phyloP scores from a whole-genome alignment of 2,329 filamentous ascomycete genomes.

The Sphaerulina musiva region DNA sequence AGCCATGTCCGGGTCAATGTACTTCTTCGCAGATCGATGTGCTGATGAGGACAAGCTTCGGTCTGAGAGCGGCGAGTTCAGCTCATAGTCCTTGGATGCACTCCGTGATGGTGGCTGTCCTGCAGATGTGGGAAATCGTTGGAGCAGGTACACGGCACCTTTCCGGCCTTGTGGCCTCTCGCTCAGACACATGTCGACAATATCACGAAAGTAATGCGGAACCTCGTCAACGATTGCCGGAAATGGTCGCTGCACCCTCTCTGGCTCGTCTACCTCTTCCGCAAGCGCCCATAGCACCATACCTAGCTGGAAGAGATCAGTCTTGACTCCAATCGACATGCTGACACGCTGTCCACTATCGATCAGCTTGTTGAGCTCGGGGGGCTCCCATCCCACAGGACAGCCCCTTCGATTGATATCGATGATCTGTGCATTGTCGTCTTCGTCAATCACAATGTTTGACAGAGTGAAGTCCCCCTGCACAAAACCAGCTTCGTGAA shows the following conservation, averaged over 20 bases:
- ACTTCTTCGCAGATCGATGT: constrained; percentile 42
- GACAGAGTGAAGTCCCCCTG: constrained; percentile 96
- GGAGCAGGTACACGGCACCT: constrained; percentile 65
- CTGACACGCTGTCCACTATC: constrained; percentile 83
- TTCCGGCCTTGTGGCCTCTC: constrained; percentile 64
- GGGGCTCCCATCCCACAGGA: constrained; percentile 94
- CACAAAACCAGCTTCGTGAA: constrained; percentile 93
- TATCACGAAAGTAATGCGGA: constrained; percentile 69
- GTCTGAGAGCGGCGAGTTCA: constrained; percentile 30
- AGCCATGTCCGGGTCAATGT: constrained; percentile 42
- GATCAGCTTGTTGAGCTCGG: constrained; percentile 78
- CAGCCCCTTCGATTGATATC: constrained; percentile 98
- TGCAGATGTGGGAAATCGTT: constrained; percentile 53
- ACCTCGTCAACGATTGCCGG: constrained; percentile 51
- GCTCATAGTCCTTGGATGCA: constrained; percentile 12
- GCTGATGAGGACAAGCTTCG: constrained; percentile 34
- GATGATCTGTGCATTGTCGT: constrained; percentile 88
- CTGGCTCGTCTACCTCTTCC: constrained; percentile 82
- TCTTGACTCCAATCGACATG: constrained; percentile 98
- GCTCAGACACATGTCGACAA: constrained; percentile 72
- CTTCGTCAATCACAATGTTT: constrained; percentile 85
- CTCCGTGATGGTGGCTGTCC: constrained; percentile 11
- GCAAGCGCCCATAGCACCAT: constrained; percentile 96
- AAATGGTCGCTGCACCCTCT: constrained; percentile 67
- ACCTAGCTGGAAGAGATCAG: constrained; percentile 88